Base-by-base conservation (phyloP, 495 filamentous ascomycete species). In the Cercophora newfieldiana region DNA sequence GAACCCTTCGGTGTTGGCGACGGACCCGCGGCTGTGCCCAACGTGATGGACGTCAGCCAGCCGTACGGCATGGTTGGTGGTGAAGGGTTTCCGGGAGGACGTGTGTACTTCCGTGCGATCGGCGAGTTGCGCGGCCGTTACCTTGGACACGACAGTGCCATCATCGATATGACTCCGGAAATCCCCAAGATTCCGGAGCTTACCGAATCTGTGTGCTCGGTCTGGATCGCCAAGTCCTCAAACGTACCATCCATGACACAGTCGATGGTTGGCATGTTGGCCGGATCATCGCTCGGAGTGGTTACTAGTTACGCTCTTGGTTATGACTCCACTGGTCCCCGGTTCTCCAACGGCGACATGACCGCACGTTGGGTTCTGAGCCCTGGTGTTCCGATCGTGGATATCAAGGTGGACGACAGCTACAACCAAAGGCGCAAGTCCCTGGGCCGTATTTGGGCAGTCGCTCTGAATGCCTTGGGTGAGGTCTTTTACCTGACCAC, bases 211-310 rank as follows among this genome's bases (percentile, higher is more conserved):
- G 79, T 93, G 49, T 91, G 88, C 70, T 84, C 87, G 21, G 87
- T 97, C 6, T 99, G 96, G 96, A 93, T 98, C 71, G 91, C 94
- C 1, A 98, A 98, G 72, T 89, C 90, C 1, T 72, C 85, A 2
- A 79, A 83, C 30, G 81, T 97, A 25, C 87, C 90, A 18, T 84
- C 86, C 51, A 81, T 87, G 64, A 93, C 93, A 0, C 84, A 92
- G 51, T 92, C 92, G 1, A 80, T 94, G 67, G 71, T 95, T 49
- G 95, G 91, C 0, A 90, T 97, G 67, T 72, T 98, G 70, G 85
- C 88, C 62, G 95, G 95, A 3, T 95, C 94, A 8, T 91, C 94
- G 14, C 85, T 89, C 1, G 95, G 95, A 53, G 82, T 97, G n/a
- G 82, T 99, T 22, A 90, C 92, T 1, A 83, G 90, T 0, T 97